Base-by-base conservation (phyloP, 495 filamentous ascomycete species). In the Amniculicola lignicola region DNA sequence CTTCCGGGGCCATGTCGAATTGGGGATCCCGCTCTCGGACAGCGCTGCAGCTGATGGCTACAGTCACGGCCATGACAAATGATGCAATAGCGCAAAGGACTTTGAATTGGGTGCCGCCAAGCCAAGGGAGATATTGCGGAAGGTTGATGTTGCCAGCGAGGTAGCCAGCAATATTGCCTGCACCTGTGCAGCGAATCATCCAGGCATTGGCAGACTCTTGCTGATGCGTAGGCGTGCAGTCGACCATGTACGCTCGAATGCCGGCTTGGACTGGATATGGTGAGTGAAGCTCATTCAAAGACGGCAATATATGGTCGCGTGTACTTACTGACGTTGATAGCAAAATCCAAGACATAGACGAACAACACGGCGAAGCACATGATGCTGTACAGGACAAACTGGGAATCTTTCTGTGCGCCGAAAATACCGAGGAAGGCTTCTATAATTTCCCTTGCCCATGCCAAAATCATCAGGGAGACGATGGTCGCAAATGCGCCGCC, bases 131-230 rank as follows among this genome's bases (percentile, higher is more conserved):
- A 38, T 79, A 70, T 36, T 74, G 79, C 0, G 87, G 86, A 1
- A 96, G 76, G 49, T 95, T 76, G 42, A 87, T 75, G 64, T 89
- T 90, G 33, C 90, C 90, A 52, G 85, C 86, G 18, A 93, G 73
- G 57, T 90, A 95, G 22, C 90, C 90, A 3, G 87, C 72, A 50
- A 96, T 92, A 63, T 93, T 95, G 15, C 90, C 90, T 31, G 93
- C 72, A 18, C 90, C 90, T 10, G 83, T 82, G 35, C 90, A 72
- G 44, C 89, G 80, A 56, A 85, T 86, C 31, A 88, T 89, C 90
- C 89, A 91, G 14, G 89, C 85, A 70, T 95, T 95, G 15, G 90
- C 89, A 12, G 83, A 74, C 68, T 93, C 87, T 74, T 95, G 90
- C 68, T 96, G 90, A 63, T 95, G 90, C 0, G 86, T 80, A 2